Percentiles rank a stretch among this genome's conserved stretches.
Conservation (phyloP, 495 filamentous ascomycete species). For the Penicillium simplicissimum region DNA sequence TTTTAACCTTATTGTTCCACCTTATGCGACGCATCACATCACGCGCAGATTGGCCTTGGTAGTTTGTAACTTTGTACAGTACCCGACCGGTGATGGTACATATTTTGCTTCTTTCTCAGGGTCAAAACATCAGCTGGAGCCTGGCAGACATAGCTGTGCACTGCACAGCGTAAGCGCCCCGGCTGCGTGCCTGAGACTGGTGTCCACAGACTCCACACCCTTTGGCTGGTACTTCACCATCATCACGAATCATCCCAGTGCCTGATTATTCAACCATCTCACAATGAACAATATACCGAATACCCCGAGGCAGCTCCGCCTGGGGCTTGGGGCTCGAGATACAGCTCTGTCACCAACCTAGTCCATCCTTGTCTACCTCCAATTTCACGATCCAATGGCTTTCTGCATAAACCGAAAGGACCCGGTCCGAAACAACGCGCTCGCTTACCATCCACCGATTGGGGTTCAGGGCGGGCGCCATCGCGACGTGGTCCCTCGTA, state of each 20-base stretch:
- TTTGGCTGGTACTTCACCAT: background rate
- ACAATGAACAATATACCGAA: background rate
- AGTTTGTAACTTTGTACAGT: too few relatives aligned
- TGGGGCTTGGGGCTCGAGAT: background rate
- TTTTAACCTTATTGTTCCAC: background rate
- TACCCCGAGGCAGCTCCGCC: background rate
- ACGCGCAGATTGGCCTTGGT: background rate
- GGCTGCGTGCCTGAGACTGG: background rate
- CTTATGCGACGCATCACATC: background rate
- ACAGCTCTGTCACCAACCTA: background rate
- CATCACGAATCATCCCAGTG: background rate
- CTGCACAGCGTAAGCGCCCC: too few relatives aligned
- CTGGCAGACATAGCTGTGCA: too few relatives aligned
- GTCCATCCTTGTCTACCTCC: background rate
- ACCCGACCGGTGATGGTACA: background rate
- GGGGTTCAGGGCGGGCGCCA: slow-evolving; percentile 16
- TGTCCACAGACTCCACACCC: background rate
- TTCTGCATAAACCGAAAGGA: slow-evolving; percentile 1
- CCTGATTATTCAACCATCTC: background rate
- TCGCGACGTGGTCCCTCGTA: slow-evolving; percentile 25
- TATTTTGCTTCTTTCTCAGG: background rate
- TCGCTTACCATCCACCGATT: slow-evolving; percentile 31
- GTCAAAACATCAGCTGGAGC: too few relatives aligned
- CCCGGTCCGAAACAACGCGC: slow-evolving; percentile 17
- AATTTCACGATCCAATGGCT: background rate